Base-by-base conservation (phyloP, 148 eudicot genomes). In the Spergularia bocconei region DNA sequence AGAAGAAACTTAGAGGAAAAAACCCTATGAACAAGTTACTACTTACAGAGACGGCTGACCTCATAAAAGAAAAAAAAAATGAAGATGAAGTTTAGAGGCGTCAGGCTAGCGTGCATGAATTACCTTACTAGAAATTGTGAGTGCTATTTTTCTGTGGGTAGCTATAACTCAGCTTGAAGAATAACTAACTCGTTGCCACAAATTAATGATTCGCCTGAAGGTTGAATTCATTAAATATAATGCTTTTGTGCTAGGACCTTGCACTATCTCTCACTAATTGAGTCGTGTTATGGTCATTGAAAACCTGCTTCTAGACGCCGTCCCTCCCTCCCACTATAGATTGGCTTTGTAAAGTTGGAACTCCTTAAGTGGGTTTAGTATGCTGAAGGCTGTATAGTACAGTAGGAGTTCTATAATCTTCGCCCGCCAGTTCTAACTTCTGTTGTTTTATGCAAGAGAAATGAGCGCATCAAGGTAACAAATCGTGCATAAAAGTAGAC, bases 401-500 rank as follows among this genome's bases (percentile, higher is more conserved):
- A 44, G 50, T 36, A 50, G 29, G 48, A 61, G 39, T 36, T 50
- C 11, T 69, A 19, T 20, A 52, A 55, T 67, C 4, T 33, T 23
- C 11, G 5, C 36, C 36, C 36, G 64, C 29, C 41, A 68, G 55
- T 67, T 62, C 21, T 9, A 39, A 41, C 4, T 29, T 69, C 54
- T 15, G 50, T 20, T 11, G 11, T 68, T 48, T 21, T 67, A 19
- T 15, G 33, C 19, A 9, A 17, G n/a, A 7, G 20, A 23, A 75
- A 8, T 74, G 92, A 86, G 66, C 85, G 91, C 77, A 95, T 95
- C 79, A 95, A 95, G 96, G 98, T 95, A 90, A 70, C 53, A n/a
- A 60, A 23, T 57, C 47, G 47, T 73, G 11, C 39, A 36, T 2
- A 71, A n/a, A 59, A 65, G 44, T 69, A 15, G 13, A 33, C 52